Conservation (phyloP, 1,139 yeast species). For the Blastobotrys illinoisensis region DNA sequence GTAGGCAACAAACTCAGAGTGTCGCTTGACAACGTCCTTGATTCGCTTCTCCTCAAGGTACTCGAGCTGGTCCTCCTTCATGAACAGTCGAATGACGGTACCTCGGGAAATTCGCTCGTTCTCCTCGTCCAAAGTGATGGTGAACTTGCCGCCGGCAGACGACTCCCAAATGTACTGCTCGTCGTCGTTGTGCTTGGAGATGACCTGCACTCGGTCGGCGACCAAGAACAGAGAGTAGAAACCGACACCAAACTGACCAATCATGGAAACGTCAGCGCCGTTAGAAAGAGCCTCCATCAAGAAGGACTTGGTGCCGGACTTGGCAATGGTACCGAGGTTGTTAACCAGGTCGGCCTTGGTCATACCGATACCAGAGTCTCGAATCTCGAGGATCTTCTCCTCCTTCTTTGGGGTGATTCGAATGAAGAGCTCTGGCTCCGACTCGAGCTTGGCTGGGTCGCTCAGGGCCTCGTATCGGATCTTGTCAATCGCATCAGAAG, state of each 20-base stretch:
- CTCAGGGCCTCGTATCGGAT: conserved; percentile 94
- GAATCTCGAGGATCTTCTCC: conserved; percentile 87
- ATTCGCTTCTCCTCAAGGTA: conserved; percentile 99
- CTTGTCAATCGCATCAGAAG: conserved; percentile 94
- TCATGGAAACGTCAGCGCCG: conserved; percentile 99
- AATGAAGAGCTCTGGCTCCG: conserved; percentile 94
- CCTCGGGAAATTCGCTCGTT: conserved; percentile 92
- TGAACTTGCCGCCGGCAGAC: conserved; percentile 98
- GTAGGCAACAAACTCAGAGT: conserved; percentile 98
- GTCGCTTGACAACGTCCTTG: conserved; percentile 99
- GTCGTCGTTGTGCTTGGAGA: conserved; percentile 97
- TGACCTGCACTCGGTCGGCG: conserved; percentile 98
- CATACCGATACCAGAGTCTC: conserved; percentile 99
- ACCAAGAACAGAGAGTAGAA: conserved; percentile 99
- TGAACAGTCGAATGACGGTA: conserved; percentile 89
- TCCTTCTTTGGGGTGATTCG: conserved; percentile 97
- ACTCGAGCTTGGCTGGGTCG: conserved; percentile 85
- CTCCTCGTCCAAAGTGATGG: conserved; percentile 81
- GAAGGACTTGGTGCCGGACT: conserved; percentile 98
- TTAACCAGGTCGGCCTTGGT: conserved; percentile 98
- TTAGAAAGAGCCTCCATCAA: conserved; percentile 96
- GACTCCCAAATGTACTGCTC: conserved; percentile 99
- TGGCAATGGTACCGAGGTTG: conserved; percentile 99
- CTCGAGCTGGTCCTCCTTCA: conserved; percentile 98
- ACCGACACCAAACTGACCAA: conserved; percentile 99